Base-by-base conservation (phyloP, 2,329 filamentous ascomycete species). In the Cladosporium sp. region DNA sequence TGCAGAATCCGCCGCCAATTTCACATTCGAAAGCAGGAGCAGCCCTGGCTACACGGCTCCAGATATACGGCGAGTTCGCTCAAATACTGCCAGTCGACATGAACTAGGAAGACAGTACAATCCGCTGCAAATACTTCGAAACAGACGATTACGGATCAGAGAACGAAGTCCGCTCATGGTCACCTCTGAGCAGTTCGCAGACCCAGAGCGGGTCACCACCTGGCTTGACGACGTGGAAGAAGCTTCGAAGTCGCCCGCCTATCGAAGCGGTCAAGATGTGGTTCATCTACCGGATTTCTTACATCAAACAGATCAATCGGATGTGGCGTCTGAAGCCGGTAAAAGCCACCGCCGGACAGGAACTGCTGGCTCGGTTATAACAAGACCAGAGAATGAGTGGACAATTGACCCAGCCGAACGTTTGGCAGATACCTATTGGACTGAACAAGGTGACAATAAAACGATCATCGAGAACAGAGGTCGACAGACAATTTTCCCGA, bases 121-220 rank as follows among this genome's bases (percentile, higher is more conserved):
- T 70, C 94, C 93, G 4, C 75, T 99, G 22, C 94, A 97, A 72
- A 91, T 91, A 65, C 89, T 97, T 56, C 87, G 94, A 19, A 97
- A 99, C 69, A 83, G 93, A 48, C 93, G 92, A 70, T 83, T 94
- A 12, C 83, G 94, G 61, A 87, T 88, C 24, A 83, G 92, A 15
- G 90, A 95, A 73, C 83, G 90, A 39, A 86, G 83, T 62, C 75
- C 82, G 0, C 86, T 96, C 34, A 84, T 94, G 66, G 85, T 89
- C 15, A 85, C 90, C 61, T 79, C 80, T 1, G 86, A 89, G 64
- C 90, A 89, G 1, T 97, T 95, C 77, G 80, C 83, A 37, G 86
- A 97, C 70, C 77, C 90, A 1, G 78, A 83, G 3, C 83, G 78
- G 45, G 90, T 96, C 7, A 83, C 83, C 52, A 77, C 80, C 32